A percentile compares a stretch with the other conserved stretches of the same genome.
Conservation (phyloP, 202 grass and related monocot species). For the Miscanthus sacchariflorus region DNA sequence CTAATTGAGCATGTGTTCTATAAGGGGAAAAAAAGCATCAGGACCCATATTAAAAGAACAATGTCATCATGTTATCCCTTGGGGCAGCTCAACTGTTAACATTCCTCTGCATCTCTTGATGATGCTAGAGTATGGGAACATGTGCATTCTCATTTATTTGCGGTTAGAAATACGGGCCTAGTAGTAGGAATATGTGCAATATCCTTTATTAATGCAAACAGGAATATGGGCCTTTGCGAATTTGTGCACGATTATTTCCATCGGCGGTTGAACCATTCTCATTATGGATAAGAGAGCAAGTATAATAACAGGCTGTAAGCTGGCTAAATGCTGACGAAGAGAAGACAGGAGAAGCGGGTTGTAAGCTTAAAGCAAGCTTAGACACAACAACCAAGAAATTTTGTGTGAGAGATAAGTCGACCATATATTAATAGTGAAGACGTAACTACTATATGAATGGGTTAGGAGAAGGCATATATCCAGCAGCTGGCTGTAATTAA, state of each 20-base stretch:
- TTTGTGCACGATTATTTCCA: conserved; percentile 16
- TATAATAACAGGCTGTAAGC: too few relatives aligned
- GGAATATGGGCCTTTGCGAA: neutral
- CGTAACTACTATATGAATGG: too few relatives aligned
- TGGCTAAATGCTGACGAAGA: too few relatives aligned
- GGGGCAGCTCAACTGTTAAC: conserved; percentile 14
- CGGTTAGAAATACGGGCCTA: too few relatives aligned
- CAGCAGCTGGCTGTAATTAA: too few relatives aligned
- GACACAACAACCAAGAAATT: too few relatives aligned
- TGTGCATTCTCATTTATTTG: too few relatives aligned
- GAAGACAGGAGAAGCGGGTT: too few relatives aligned
- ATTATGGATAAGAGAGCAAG: neutral
- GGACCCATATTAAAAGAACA: neutral
- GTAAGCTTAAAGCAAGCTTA: too few relatives aligned
- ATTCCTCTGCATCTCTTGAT: conserved; percentile 34
- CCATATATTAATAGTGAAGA: too few relatives aligned
- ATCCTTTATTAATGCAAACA: neutral
- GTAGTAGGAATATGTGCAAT: neutral
- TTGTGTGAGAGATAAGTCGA: too few relatives aligned
- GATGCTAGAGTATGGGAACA: neutral
- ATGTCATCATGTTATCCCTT: neutral
- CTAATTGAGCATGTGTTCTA: neutral
- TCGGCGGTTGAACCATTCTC: neutral
- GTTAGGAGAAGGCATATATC: too few relatives aligned
- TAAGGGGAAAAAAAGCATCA: neutral